Conservation (phyloP, 148 eudicot genomes). For the Heliosperma pusillum region DNA sequence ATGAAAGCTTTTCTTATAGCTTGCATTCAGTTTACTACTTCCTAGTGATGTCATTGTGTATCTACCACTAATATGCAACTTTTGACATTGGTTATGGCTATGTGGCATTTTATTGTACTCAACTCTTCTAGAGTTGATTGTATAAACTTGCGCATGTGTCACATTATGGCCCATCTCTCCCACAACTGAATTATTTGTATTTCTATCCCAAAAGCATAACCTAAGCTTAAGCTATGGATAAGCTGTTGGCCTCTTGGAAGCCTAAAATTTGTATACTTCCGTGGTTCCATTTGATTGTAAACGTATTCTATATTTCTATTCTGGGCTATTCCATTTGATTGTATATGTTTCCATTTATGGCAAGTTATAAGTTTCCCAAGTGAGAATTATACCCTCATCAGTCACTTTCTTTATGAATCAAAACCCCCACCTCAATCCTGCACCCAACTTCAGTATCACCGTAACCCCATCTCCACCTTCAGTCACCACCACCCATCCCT, state of each 20-base stretch:
- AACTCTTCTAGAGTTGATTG: not conserved
- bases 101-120: not conserved
- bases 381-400: no score
- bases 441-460: no score
- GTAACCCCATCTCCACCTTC: no score
- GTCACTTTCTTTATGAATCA: no score
- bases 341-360: no score
- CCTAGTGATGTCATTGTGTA: not conserved
- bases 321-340: no score
- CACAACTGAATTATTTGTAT: not conserved
- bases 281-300: no score
- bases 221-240: not conserved
- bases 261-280: not conserved
- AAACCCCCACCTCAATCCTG: no score
- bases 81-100: not conserved
- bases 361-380: no score
- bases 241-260: not conserved
- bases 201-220: not conserved
- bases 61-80: not conserved
- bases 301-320: no score
- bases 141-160: not conserved
- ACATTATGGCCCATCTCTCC: not conserved
- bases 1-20: constrained; percentile 3
- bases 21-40: not conserved
- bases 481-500: no score